Percentiles rank a stretch among this genome's conserved stretches.
Conservation (phyloP, 176 grass and related monocot genomes). For the Cenchrus americanus region DNA sequence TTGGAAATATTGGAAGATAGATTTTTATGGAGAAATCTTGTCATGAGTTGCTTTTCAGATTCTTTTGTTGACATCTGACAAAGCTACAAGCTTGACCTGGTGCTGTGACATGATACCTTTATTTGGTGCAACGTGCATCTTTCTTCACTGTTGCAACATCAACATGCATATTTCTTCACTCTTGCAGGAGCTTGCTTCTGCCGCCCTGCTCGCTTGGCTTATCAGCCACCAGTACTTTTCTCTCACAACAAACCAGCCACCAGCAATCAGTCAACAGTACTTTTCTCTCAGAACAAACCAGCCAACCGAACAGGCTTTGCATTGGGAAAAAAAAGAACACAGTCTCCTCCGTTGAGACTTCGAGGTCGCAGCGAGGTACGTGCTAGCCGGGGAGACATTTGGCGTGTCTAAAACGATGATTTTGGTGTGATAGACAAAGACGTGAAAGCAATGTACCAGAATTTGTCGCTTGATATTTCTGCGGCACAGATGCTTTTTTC, state of each 20-base stretch:
- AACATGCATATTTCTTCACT: background rate
- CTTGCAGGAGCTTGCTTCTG: conserved; percentile 1
- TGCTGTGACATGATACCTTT: background rate
- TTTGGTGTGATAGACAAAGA: background rate
- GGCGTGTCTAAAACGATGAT: background rate
- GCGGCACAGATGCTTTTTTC: background rate
- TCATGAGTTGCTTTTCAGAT: background rate
- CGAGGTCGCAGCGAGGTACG: background rate
- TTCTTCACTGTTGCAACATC: background rate
- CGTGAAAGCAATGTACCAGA: background rate
- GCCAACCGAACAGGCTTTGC: too few relatives aligned
- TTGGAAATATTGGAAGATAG: background rate
- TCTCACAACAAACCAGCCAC: too few relatives aligned
- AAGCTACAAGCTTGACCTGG: background rate
- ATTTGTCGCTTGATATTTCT: conserved; percentile 21
- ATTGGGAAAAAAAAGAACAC: too few relatives aligned
- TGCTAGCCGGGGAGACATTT: background rate
- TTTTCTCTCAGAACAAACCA: too few relatives aligned
- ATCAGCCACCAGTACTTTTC: too few relatives aligned
- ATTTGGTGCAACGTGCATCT: background rate
- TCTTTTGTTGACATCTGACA: conserved; percentile 8
- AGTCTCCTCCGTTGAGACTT: background rate
- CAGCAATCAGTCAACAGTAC: too few relatives aligned
- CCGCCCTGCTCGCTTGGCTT: too few relatives aligned
- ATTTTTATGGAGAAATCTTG: conserved; percentile 24